Base-by-base conservation (phyloP, 2,329 filamentous ascomycete genomes). In the Volutella citrinella region DNA sequence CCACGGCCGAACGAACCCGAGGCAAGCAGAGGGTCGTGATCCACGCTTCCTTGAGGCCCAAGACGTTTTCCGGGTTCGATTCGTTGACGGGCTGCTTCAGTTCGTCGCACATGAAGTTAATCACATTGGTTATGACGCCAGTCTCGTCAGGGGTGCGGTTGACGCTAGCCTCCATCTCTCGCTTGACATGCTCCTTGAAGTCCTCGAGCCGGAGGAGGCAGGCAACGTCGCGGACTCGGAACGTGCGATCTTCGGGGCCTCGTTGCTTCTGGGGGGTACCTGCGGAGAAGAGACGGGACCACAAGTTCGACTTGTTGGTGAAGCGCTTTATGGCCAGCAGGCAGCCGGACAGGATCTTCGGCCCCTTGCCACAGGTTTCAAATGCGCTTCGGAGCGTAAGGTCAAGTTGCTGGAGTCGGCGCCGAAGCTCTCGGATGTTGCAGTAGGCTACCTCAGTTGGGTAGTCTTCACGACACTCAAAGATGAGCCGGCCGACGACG, bases 161-260 rank as follows among this genome's bases (percentile, higher is more conserved):
- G 3, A 42, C 10, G 6, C 44, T 31, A 2, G 20, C 15, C 7
- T 34, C 18, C 8, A 45, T 30, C 13, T 48, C 35, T 7, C 13
- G 16, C 4, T 33, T 30, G 10, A 44, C 28, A n/a, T 30, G 30
- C 0, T 39, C 36, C 5, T 48, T 24, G 14, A 29, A 46, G 15
- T 49, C 46, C 9, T 45, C 46, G 1, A 49, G 19, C 4, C 43
- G 36, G 10, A 47, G 22, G 3, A 49, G 32, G 4, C 36, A 15
- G 5, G 43, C 46, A n/a, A 49, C 8, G 19, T 47, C 46, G 2
- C 40, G 36, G 5, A 40, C 10, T 6, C 13, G 27, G 7, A 47
- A 40, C 2, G 8, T 13, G 3, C 20, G 25, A 3, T 45, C 30
- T 2, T 32, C 35, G 5, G 27, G 10, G 10, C 25, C 19, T 5